A percentile compares a stretch with the other conserved stretches of the same genome.
Conservation (phyloP, 75 land plant genomes). For the Cunninghamia lanceolata region DNA sequence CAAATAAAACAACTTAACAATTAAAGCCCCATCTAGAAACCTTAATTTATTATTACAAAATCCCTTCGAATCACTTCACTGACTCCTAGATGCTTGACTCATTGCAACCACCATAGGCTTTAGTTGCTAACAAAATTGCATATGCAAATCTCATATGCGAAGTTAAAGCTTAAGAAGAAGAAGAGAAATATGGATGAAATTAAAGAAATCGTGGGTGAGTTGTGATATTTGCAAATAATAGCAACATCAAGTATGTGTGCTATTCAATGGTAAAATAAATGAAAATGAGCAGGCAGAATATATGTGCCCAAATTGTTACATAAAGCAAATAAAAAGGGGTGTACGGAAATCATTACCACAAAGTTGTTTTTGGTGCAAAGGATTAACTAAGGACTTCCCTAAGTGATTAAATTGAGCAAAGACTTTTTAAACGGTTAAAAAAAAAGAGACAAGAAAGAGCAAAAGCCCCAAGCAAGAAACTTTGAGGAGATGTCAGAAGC, state of each 20-base stretch:
- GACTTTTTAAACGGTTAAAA: slow-evolving; percentile 47
- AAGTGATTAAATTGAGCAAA: slow-evolving; percentile 74
- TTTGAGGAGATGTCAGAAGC: slow-evolving; percentile 74
- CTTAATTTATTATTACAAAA: no score
- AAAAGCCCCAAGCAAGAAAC: slow-evolving; percentile 29
- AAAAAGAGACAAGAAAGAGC: slow-evolving; percentile 68
- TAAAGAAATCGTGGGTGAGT: slow-evolving; percentile 91
- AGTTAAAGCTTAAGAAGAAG: no score
- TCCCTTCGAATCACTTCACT: no score
- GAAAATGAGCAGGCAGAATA: slow-evolving; percentile 45
- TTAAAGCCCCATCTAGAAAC: no score
- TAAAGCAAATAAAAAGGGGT: slow-evolving; percentile 47
- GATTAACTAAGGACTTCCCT: slow-evolving; percentile 65
- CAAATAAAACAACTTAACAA: no score
- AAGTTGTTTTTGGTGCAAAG: slow-evolving; percentile 51
- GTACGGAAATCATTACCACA: slow-evolving; percentile 35
- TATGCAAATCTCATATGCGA: no score
- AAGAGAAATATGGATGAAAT: no score
- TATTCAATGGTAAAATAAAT: slow-evolving; percentile 62
- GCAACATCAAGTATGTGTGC: slow-evolving; percentile 75
- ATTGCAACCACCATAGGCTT: no score
- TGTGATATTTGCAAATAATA: slow-evolving; percentile 61
- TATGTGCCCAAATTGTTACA: slow-evolving; percentile 58
- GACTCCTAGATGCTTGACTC: no score
- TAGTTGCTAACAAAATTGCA: no score